These are phyloP conservation scores for Pisolithus orientalis DNA, from an alignment of 768 basidiomycete genomes.

Conservation along the genomic window DNA sequence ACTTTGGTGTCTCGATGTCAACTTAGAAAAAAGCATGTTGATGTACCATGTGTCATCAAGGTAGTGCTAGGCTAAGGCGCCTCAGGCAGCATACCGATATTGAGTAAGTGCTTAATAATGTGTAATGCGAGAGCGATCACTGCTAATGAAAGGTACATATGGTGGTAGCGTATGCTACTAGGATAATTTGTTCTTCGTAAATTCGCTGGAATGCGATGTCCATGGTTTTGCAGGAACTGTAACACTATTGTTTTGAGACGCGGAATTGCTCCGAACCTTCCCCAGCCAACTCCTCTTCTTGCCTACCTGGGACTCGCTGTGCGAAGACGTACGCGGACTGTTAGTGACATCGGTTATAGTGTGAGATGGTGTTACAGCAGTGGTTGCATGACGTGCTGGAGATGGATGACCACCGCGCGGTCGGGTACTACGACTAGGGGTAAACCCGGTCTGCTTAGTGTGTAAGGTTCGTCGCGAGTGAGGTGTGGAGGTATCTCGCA, in stretches of 20 bases:
- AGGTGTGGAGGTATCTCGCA: slow-evolving; percentile 43
- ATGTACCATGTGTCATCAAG: too few relatives aligned
- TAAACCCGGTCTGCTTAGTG: slow-evolving; percentile 61
- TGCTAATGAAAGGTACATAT: slow-evolving; percentile 6
- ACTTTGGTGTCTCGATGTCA: background rate
- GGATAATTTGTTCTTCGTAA: slow-evolving; percentile 19
- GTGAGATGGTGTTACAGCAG: slow-evolving; percentile 31
- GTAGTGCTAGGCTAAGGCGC: too few relatives aligned
- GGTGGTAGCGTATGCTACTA: slow-evolving; percentile 6
- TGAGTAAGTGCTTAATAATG: too few relatives aligned
- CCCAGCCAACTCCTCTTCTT: slow-evolving; percentile 67
- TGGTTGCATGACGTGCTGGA: slow-evolving; percentile 41
- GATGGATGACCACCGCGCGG: slow-evolving; percentile 31
- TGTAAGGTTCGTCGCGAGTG: slow-evolving; percentile 55
- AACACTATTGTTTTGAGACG: slow-evolving; percentile 9
- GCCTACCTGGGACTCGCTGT: slow-evolving; percentile 13
- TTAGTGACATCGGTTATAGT: slow-evolving; percentile 60
- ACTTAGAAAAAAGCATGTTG: background rate
- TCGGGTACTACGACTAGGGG: slow-evolving; percentile 54
- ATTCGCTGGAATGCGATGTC: slow-evolving; percentile 14
- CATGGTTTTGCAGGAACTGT: background rate
- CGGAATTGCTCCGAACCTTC: slow-evolving; percentile 49
- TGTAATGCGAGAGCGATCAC: too few relatives aligned
- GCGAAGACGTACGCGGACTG: slow-evolving; percentile 39
- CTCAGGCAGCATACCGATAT: too few relatives aligned